Evolutionary conservation across 495 filamentous ascomycete genomes (phyloP), one percentile per base, ranked within the genome.

Genomic region (Penicillium salamii): DNA sequence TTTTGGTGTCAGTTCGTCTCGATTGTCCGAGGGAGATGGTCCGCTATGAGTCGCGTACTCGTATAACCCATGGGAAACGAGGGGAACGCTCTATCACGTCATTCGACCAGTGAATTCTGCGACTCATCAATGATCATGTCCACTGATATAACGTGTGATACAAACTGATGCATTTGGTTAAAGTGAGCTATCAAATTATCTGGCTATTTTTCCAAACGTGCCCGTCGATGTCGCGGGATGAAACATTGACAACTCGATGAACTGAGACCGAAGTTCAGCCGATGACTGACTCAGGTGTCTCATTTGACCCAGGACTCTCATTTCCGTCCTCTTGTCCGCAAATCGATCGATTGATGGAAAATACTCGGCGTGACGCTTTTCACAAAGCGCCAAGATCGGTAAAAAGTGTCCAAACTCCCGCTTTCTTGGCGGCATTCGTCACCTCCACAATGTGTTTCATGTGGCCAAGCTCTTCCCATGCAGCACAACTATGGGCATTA

Each of bases 361-460:
- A 18, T 23, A 13, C 9, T 32, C 23, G 40, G 14, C 8, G 19
- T 23, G 34, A 32, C 17, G 37, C 32, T 44, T n/a, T n/a, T 52
- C 42, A 40, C 24, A 28, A 17, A 37, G 24, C 42, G 43, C 49
- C 53, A 56, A 52, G 49, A 52, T 49, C 32, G 13, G 8, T n/a
- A 20, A 11, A 6, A 23, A 17, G 21, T 24, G 7, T 14, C 42
- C 49, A 56, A 52, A 56, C 43, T 18, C 13, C 20, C 9, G 18
- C 9, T 26, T 12, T 11, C 53, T 49, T 56, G 49, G 44, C 49
- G 14, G 33, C 11, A 21, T 21, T 40, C 26, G 26, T 41, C 43
- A 33, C 20, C 33, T 28, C n/a, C 20, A 18, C 42, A 34, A 20
- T 21, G 19, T 31, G 38, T 41, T 39, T 46, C 37, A 40, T 40